Base-by-base conservation (phyloP, 441 rosid species). In the Cnidoscolus chayamansa region DNA sequence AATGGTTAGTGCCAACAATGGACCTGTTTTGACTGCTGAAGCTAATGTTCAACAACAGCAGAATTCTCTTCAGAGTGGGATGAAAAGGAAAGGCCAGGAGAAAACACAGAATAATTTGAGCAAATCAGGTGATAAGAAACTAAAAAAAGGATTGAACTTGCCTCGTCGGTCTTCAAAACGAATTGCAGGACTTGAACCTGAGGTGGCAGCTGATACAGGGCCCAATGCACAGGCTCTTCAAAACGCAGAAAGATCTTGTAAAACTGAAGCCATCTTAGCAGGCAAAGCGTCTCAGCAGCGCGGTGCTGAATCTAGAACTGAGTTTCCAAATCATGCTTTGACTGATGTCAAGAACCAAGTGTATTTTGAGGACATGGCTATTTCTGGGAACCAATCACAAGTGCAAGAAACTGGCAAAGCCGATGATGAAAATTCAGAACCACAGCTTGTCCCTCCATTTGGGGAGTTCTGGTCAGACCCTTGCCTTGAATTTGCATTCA, bases 401-500 rank as follows among this genome's bases (percentile, higher is more conserved):
- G 32, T 57, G 16, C 59, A 62, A 58, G 81, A 75, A 50, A 43
- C 63, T 30, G 63, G 60, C 57, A 71, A 58, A 74, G 50, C 15
- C 20, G 58, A 45, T 49, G 56, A 19, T 43, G 57, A 69, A 63
- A 76, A 68, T 61, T 65, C 75, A 51, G 78, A 75, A n/a, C 31
- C 70, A 13, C 70, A 65, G 31, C 61, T 54, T 30, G 53, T 74
- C 31, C 60, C 78, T 45, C 79, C 63, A 75, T 56, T 47, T 75
- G 74, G 65, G 76, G 74, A 73, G 75, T 82, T 86, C 81, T 80
- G 51, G 48, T 71, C 82, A 19, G 83, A 81, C 51, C 85, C 85
- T 5, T 77, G 86, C 72, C 81, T 79, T 17, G 68, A 83, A 71
- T 86, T 84, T 70, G 81, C 93, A 63, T 85, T 81, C 75, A 88